These are phyloP conservation scores for Bidens hawaiensis DNA, from an alignment of 140 eudicot genomes.

Conservation along the genomic window DNA sequence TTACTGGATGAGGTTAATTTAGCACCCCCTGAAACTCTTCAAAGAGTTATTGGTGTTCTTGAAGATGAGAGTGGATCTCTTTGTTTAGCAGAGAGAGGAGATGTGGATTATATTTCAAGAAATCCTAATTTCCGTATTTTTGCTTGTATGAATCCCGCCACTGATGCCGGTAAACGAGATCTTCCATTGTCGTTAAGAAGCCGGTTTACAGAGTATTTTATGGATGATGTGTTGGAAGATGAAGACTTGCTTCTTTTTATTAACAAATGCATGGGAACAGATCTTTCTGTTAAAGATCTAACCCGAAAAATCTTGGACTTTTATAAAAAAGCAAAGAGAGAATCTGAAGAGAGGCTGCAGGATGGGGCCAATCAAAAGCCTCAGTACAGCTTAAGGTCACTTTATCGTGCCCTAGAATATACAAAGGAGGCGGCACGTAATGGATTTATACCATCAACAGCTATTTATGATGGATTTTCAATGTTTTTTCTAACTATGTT, in stretches of 20 bases:
- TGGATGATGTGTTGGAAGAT: slow-evolving; percentile 89
- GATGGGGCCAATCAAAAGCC: slow-evolving; percentile 99
- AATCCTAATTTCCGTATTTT: slow-evolving; percentile 78
- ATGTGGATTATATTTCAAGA: slow-evolving; percentile 57
- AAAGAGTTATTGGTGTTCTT: slow-evolving; percentile 88
- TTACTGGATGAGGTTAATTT: slow-evolving; percentile 91
- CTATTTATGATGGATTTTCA: slow-evolving; percentile 88
- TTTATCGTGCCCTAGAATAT: slow-evolving; percentile 88
- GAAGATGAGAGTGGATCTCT: slow-evolving; percentile 88
- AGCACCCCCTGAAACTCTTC: slow-evolving; percentile 96
- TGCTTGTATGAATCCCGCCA: slow-evolving; percentile 99
- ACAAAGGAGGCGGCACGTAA: slow-evolving; percentile 44
- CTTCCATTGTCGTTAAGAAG: slow-evolving; percentile 65
- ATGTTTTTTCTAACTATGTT: slow-evolving; percentile 79
- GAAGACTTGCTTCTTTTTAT: slow-evolving; percentile 69
- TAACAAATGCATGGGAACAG: slow-evolving; percentile 48
- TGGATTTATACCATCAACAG: slow-evolving; percentile 48
- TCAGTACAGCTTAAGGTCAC: slow-evolving; percentile 91
- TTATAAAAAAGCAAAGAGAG: slow-evolving; percentile 73
- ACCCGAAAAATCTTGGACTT: slow-evolving; percentile 49
- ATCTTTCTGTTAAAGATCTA: slow-evolving; percentile 32
- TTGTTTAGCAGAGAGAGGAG: slow-evolving; percentile 95
- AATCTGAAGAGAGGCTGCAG: slow-evolving; percentile 84
- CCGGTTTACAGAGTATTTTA: slow-evolving; percentile 84
- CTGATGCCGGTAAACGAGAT: slow-evolving; percentile 98